A percentile compares a stretch with the other conserved stretches of the same genome.
Conservation (phyloP, 2,329 filamentous ascomycete genomes). For the Magnaporthiopsis poae region DNA sequence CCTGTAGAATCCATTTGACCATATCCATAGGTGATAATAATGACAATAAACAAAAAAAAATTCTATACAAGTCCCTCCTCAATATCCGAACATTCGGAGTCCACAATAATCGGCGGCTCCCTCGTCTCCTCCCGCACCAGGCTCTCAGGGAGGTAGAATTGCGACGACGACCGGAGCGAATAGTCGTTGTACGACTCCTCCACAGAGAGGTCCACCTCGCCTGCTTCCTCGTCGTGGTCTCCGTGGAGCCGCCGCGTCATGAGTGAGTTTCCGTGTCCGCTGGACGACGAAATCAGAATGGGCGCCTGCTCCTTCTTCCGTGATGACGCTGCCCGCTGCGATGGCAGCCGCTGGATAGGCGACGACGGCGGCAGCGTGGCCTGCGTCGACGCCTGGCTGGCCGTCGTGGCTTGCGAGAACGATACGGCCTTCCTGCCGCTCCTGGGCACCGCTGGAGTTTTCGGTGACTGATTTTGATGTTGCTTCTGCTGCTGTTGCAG, state of each 20-base stretch:
- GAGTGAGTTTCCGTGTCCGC: slow-evolving; percentile 6
- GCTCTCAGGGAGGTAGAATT: slow-evolving; percentile 42
- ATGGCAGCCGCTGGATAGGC: slow-evolving; percentile 10
- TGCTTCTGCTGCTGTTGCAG: slow-evolving; percentile 2
- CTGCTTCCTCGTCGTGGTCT: neutral
- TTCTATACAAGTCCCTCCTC: neutral
- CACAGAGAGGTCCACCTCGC: neutral
- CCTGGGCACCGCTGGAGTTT: neutral
- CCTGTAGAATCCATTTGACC: no score
- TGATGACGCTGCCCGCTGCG: slow-evolving; percentile 8
- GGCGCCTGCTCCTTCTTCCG: slow-evolving; percentile 14
- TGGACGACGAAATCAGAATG: slow-evolving; percentile 14
- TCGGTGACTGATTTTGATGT: neutral
- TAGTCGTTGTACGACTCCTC: slow-evolving; percentile 8
- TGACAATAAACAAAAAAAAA: neutral
- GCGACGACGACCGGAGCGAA: slow-evolving; percentile 28
- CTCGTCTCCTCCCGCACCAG: slow-evolving; percentile 28
- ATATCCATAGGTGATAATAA: no score
- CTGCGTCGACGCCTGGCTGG: slow-evolving; percentile 27
- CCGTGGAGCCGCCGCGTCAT: neutral
- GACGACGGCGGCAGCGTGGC: slow-evolving; percentile 17
- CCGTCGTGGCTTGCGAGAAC: slow-evolving; percentile 35
- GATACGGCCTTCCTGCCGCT: slow-evolving; percentile 17
- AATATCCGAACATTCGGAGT: slow-evolving; percentile 27
- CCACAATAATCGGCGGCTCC: slow-evolving; percentile 30